Conservation (phyloP, 1,139 yeast species). For the Candida sanyaensis region DNA sequence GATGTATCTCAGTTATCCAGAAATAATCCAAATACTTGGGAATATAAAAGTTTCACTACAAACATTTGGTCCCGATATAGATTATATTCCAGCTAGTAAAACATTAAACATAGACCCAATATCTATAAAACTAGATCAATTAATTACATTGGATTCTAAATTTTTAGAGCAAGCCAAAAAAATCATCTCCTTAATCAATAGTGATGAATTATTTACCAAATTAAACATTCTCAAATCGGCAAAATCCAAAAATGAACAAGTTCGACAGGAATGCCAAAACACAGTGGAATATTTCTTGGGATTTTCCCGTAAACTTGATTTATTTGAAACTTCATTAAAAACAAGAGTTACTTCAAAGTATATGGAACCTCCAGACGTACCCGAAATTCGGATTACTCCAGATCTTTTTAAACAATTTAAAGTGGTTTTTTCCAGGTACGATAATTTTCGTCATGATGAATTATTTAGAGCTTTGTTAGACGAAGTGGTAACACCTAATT, state of each 20-base stretch:
- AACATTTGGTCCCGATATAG: slow-evolving; percentile 11
- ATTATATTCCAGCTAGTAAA: slow-evolving; percentile 20
- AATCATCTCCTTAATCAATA: background rate
- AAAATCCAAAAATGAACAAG: slow-evolving; percentile 1
- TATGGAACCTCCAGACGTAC: background rate
- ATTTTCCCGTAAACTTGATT: slow-evolving; percentile 6
- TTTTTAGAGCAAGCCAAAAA: background rate
- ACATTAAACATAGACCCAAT: slow-evolving; percentile 16
- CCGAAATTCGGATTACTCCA: background rate
- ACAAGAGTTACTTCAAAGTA: slow-evolving; percentile 1
- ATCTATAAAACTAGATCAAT: slow-evolving; percentile 15
- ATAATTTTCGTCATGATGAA: slow-evolving; percentile 14
- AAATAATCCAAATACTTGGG: slow-evolving; percentile 10
- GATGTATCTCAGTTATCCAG: slow-evolving; percentile 22
- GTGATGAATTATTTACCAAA: background rate
- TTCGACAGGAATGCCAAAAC: slow-evolving; percentile 1
- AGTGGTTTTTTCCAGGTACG: slow-evolving; percentile 9
- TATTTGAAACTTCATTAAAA: slow-evolving; percentile 4
- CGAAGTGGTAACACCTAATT: slow-evolving; percentile 12
- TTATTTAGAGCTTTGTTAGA: slow-evolving; percentile 1
- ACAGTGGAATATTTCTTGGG: slow-evolving; percentile 7
- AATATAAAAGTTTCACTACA: slow-evolving; percentile 7
- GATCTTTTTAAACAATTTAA: slow-evolving; percentile 7
- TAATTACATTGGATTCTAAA: slow-evolving; percentile 10
- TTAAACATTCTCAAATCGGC: background rate